Base-by-base conservation (phyloP, 2,329 filamentous ascomycete genomes). In the Claviceps pazoutovae region DNA sequence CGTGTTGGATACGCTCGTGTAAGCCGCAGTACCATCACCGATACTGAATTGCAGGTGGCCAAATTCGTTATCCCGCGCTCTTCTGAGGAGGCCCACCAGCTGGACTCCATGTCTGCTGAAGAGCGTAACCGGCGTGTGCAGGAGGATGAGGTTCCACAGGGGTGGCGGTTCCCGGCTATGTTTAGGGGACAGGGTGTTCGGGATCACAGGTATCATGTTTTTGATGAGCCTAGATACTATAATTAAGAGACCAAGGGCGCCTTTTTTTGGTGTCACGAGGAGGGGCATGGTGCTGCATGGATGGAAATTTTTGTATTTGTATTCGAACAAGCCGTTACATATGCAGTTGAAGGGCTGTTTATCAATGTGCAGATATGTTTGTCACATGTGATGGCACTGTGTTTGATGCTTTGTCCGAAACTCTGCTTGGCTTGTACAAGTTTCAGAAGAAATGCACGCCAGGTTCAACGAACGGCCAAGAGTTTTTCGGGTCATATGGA, bases 21-120 rank as follows among this genome's bases (percentile, higher is more conserved):
- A 50, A 91, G 85, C 61, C 78, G 93, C 60, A 83, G 83, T 59
- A 94, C 88, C 1, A 97, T 98, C 59, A 98, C 93, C 13, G 93
- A 98, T 65, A 98, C 93, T 2, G 93, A 98, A 70, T 75, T 98
- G 51, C 93, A 98, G 74, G 86, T 95, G 36, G 93, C 88, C 59
- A 97, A 97, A 68, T 97, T 98, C 68, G 79, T 90, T 37, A 79
- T 98, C 45, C 90, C 88, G 2, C 57, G 61, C 51, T 75, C 77
- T 0, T 76, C 82, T 47, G 77, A 79, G 16, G 79, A 83, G 53
- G 73, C 74, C 50, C 64, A 58, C 21, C 60, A 62, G 49, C 60
- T 74, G 0, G 70, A 72, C 55, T 63, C 62, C 0, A 61, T 71
- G 39, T 61, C 69, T 2, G 62, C 64, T 5, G 75, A 86, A 53